Base-by-base conservation (phyloP, 1,284 basidiomycete genomes). In the Ustilago curta region DNA sequence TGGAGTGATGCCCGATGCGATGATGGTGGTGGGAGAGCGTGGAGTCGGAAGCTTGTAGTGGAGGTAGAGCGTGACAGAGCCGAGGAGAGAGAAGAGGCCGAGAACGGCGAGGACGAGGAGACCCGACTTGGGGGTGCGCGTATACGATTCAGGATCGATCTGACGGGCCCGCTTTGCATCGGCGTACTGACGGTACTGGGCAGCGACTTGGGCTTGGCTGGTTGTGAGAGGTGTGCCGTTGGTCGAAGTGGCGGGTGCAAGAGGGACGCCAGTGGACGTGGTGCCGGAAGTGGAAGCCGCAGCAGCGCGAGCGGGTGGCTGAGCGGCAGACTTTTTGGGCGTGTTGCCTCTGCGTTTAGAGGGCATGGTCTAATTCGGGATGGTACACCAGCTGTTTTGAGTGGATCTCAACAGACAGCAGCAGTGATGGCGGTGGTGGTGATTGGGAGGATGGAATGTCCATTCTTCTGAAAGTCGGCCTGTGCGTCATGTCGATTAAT, bases 1-100 rank as follows among this genome's bases (percentile, higher is more conserved):
- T n/a, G 60, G 58, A 9, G 60, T 67, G 35, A 71, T 61, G 23
- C 69, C 65, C n/a, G 57, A 47, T 9, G 69, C 64, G n/a, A 71
- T 31, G 40, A 76, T 53, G 18, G 65, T 52, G 14, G 69, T 76
- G 0, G 73, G 60, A 5, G 65, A 72, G 42, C 69, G 58, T 7
- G 83, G 82, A 8, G 65, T 54, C 5, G 83, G 83, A 21, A 84
- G 78, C 54, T 55, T 60, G 66, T 84, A 84, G 70, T 84, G 83
- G 12, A 79, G 35, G 29, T 65, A 62, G 9, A 83, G 59, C 39
- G 79, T 72, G 23, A 78, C 19, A 12, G 68, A 51, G 14, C 65
- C 70, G 18, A 84, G 53, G 45, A 71, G 31, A 14, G 64, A 66
- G 37, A 76, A 59, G 44, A 76, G 51, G 16, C 51, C 52, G 8